phyloP scores from a whole-genome alignment of 2,329 filamentous ascomycete genomes.

The Aspergillus chevalieri region DNA sequence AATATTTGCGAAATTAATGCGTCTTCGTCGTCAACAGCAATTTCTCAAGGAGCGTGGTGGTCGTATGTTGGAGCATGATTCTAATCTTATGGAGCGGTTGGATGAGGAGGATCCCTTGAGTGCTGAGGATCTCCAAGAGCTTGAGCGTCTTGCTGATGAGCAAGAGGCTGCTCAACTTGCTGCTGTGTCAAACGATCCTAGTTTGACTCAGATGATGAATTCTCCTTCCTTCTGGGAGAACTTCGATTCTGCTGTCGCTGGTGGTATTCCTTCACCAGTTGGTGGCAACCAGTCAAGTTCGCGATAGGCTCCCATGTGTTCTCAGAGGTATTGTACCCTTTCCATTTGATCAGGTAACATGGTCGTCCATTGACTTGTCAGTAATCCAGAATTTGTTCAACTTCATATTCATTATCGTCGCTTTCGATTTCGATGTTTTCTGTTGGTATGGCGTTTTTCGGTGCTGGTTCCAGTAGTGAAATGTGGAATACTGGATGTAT shows the following conservation, averaged over 20 bases:
- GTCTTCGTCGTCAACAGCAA: too few species aligned
- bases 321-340: too few species aligned
- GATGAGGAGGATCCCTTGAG: too few species aligned
- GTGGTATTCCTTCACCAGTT: neutral
- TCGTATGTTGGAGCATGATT: too few species aligned
- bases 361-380: neutral
- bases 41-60: too few species aligned
- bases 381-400: neutral
- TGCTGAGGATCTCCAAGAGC: too few species aligned
- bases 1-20: too few species aligned
- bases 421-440: neutral
- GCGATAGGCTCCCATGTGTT: slow-evolving; percentile 3
- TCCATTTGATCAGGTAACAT: neutral
- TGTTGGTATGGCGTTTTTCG: neutral
- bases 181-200: too few species aligned
- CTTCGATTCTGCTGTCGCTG: neutral
- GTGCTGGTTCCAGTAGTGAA: neutral
- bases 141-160: too few species aligned
- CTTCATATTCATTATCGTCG: neutral
- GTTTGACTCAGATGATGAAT: neutral
- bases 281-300: slow-evolving; percentile 4
- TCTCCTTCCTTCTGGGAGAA: neutral
- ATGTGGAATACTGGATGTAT: slow-evolving; percentile 3
- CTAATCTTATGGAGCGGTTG: too few species aligned
- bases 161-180: neutral